Evolutionary conservation across 2,329 filamentous ascomycete species (phyloP).

Genomic region (Neocucurbitaria cava): DNA sequence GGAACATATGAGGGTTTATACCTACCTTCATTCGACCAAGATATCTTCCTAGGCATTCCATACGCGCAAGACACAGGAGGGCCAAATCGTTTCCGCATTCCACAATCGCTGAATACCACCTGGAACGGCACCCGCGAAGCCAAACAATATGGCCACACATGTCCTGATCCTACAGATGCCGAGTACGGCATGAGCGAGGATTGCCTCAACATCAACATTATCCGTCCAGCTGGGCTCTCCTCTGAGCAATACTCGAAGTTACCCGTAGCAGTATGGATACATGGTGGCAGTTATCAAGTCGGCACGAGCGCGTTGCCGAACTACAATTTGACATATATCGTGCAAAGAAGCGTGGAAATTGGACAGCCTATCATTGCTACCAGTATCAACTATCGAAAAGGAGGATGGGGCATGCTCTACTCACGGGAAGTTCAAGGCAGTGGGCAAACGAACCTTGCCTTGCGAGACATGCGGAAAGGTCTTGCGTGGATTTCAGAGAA

Average conservation of each 20-base stretch:
- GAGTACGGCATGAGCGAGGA: conserved; percentile 59
- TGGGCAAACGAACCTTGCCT: conserved; percentile 50
- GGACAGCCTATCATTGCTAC: conserved; percentile 46
- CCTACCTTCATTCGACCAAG: conserved; percentile 50
- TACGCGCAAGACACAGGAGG: conserved; percentile 64
- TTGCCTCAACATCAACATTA: conserved; percentile 68
- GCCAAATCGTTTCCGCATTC: conserved; percentile 60
- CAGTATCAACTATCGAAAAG: conserved; percentile 60
- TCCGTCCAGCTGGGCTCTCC: conserved; percentile 59
- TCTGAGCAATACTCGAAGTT: conserved; percentile 51
- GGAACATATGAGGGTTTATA: conserved; percentile 45
- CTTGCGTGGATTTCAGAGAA: conserved; percentile 56
- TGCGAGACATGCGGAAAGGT: conserved; percentile 55
- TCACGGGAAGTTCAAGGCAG: conserved; percentile 55
- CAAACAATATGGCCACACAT: conserved; percentile 51
- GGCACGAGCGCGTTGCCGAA: conserved; percentile 52
- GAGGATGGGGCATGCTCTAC: conserved; percentile 73
- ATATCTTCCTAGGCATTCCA: conserved; percentile 60
- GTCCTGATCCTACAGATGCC: conserved; percentile 46
- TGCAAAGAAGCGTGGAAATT: conserved; percentile 54
- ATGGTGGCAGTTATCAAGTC: conserved; percentile 58
- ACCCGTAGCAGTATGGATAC: conserved; percentile 68
- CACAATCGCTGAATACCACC: conserved; percentile 57
- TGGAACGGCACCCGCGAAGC: conserved; percentile 51
- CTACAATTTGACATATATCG: conserved; percentile 69